Percentiles rank a stretch among this genome's conserved stretches.
Evolutionary conservation across 2,329 filamentous ascomycete genomes (phyloP).

Genomic region (Berkeleyomyces rouxiae): DNA sequence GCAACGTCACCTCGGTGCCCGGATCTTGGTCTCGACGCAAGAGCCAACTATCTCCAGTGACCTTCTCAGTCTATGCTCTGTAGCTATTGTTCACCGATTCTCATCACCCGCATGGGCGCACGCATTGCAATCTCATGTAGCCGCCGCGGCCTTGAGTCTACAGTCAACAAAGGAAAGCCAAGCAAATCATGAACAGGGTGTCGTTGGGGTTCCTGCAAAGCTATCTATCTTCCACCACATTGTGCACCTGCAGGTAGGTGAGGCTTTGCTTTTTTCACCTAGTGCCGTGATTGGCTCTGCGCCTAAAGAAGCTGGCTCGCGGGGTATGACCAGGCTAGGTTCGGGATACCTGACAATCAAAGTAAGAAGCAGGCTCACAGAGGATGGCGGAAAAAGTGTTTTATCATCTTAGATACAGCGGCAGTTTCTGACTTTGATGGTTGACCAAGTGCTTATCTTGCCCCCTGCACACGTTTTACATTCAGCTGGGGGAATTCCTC

Average conservation of each 20-base stretch:
- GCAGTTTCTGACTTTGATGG: no score
- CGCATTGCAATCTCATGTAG: background rate
- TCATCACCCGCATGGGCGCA: background rate
- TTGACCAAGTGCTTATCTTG: no score
- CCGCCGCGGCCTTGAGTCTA: background rate
- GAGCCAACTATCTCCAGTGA: background rate
- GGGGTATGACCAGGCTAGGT: no score
- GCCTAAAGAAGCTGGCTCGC: no score
- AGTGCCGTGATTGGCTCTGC: background rate
- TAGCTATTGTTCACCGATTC: background rate
- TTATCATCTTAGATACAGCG: no score
- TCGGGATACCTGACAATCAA: no score
- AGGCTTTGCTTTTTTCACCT: background rate
- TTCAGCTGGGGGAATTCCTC: no score
- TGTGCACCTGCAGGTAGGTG: background rate
- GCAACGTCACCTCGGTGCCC: background rate
- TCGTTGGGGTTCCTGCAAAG: no score
- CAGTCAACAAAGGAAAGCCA: background rate
- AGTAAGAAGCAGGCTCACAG: no score
- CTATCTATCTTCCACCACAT: background rate
- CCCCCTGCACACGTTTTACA: no score
- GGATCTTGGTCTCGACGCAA: background rate
- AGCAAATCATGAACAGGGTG: background rate
- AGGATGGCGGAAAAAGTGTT: no score
- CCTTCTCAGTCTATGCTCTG: background rate